Base-by-base conservation (phyloP, 495 filamentous ascomycete species). In the Bombardia bombarda region DNA sequence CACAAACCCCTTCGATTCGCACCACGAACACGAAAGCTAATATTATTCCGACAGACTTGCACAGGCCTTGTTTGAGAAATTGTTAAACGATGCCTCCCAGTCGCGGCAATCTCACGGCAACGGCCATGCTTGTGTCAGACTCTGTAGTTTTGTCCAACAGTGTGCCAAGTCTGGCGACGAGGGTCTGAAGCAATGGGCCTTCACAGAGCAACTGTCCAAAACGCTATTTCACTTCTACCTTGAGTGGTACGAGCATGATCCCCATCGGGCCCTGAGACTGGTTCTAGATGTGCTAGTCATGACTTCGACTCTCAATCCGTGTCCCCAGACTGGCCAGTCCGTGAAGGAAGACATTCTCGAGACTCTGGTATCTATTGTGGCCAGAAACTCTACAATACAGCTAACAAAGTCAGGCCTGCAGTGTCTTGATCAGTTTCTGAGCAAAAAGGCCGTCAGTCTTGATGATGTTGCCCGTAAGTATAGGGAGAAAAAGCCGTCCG, bases 251-350 rank as follows among this genome's bases (percentile, higher is more conserved):
- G 83, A 90, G 49, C 76, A 79, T 49, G 75, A 83, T 26, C 82
- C 82, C 45, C 73, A 82, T 20, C 83, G 87, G 40, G 80, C 85
- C 22, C 74, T 89, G 73, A 80, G 80, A 55, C 82, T 87, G 48
- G 68, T 90, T 0, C 60, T 93, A 34, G 67, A 77, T 49, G 70
- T 78, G 32, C 57, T 86, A 40, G 68, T 67, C 25, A 59, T 65
- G 16, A 68, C 79, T 7, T 53, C 81, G 31, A 62, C 54, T 13
- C 75, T 63, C 26, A 74, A 76, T 41, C 70, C 74, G 7, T 57
- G 58, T 38, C 51, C 53, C 13, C 50, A 53, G 32, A 62, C 50
- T 14, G 60, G 62, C 12, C 46, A 38, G 40, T 31, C 48, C 17
- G 51, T 74, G 7, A 70, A 66, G 46, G 38, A 52, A 1, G 45